Evolutionary conservation across 495 filamentous ascomycete species (phyloP), one percentile per base, ranked within the genome.

Genomic region (Podospora didyma): DNA sequence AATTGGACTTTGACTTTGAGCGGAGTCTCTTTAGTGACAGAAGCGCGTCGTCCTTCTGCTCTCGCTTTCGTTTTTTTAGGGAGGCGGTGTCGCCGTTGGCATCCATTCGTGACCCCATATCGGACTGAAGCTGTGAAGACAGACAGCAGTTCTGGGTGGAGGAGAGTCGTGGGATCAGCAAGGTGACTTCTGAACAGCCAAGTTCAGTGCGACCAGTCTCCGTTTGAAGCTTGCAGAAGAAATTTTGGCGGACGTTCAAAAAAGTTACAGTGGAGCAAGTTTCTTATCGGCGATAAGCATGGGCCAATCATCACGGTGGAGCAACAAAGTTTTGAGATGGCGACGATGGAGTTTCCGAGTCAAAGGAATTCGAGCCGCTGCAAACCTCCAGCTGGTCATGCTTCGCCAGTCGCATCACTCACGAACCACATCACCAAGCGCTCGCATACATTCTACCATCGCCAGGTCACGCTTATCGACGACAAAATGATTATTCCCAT

Each of bases 401-500:
- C 51, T 11, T 21, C 44, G 41, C 22, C 28, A 10, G n/a, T 16
- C 39, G 39, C 39, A 42, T 16, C 39, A 42, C 12, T 17, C n/a
- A 42, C 1, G 5, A 42, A 42, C 39, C 9, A 31, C 20, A 35
- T n/a, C 26, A 22, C 19, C 5, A 7, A 46, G 14, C 28, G 21
- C 41, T 20, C 39, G 5, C 14, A 10, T 42, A 7, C 7, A 16
- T 42, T 42, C n/a, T 5, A 14, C 11, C 26, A 20, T 6, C 26
- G 9, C 46, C 34, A 31, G 7, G 0, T 17, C 14, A 10, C 46
- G 24, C 23, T 19, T 49, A 16, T 31, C 37, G 14, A 23, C 46
- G 52, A 46, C 75, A 83, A 72, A 48, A 98, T 98, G 94, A 98
- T 98, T 72, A 97, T 98, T 64, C 94, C 94, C 1, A 87, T 98